Evolutionary conservation across 371 early-diverging fungal genomes (phyloP), one percentile per base, ranked within the genome.

Genomic region (Actinomortierella ambigua): DNA sequence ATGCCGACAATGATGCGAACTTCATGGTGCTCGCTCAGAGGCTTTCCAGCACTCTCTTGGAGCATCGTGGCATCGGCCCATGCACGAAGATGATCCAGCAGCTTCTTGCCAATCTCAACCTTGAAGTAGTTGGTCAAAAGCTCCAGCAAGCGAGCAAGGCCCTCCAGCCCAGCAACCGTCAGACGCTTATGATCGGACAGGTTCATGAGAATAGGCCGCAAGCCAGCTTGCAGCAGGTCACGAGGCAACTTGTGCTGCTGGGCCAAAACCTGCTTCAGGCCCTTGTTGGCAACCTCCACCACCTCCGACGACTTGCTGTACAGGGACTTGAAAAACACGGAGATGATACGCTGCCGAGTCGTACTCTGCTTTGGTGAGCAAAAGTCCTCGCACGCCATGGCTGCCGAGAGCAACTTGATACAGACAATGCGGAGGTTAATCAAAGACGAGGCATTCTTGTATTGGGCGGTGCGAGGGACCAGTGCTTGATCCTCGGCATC

Each of bases 401-500:
- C 97, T 2, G 97, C 90, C 0, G 97, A 92, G 18, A 99, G 84
- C 40, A 99, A 85, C 59, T 93, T 90, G 76, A 99, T 95, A 73
- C 99, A 99, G 2, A 95, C 96, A 34, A 95, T 92, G 18, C 99
- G 88, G 40, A 98, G 79, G 39, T 92, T 93, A 57, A 89, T 90
- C 43, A 96, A 79, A 7, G 93, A 89, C 0, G 88, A 86, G 17
- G 90, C 87, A 59, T 90, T 93, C 65, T 93, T 94, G 55, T 89
- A 88, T 57, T 93, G 95, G 0, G 91, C 84, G 2, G 89, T 87
- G 47, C 95, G 90, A 63, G 89, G 91, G 3, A 92, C 92, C 14
- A 97, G 79, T 0, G 96, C 96, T 68, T 96, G 95, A 67, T 99
- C 99, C 63, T 99, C 99, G 0, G 98, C 97, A 70, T 98, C 99